These are phyloP conservation scores for Monilinia fructicola DNA, from an alignment of 2,329 filamentous ascomycete genomes.

Conservation along the genomic window DNA sequence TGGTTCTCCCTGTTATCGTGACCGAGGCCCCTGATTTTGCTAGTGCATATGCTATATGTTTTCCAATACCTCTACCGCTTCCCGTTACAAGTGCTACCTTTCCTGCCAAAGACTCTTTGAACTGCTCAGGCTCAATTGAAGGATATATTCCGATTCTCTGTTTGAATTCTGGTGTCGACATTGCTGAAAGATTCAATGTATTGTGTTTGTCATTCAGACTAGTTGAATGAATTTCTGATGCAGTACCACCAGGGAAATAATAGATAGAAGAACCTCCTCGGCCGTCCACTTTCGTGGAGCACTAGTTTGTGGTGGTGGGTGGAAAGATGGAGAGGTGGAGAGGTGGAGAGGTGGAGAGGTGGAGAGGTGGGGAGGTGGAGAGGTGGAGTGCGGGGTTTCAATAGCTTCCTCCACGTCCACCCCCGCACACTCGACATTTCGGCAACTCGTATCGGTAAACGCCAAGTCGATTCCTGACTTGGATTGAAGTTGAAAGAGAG, in stretches of 20 bases:
- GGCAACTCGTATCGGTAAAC: slow-evolving; percentile 4
- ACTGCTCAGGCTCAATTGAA: slow-evolving; percentile 28
- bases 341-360: background rate
- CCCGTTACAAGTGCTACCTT: slow-evolving; percentile 32
- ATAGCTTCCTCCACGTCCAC: background rate
- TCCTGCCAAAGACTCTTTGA: slow-evolving; percentile 20
- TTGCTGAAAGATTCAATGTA: background rate
- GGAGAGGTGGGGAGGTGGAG: background rate
- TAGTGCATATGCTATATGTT: slow-evolving; percentile 28
- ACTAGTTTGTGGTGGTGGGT: too few species aligned
- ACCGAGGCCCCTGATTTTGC: slow-evolving; percentile 29
- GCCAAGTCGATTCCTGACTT: background rate
- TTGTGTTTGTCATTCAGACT: background rate
- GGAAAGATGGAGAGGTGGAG: background rate
- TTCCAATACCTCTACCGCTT: slow-evolving; percentile 29
- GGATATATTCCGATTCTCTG: slow-evolving; percentile 27
- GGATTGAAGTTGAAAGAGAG: too few species aligned
- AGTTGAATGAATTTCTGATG: background rate
- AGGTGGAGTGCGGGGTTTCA: background rate
- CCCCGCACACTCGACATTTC: background rate
- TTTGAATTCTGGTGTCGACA: slow-evolving; percentile 26
- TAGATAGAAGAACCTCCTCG: background rate
- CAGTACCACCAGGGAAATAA: background rate
- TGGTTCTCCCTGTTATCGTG: slow-evolving; percentile 27
- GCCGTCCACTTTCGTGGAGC: background rate